Base-by-base conservation (phyloP, 345 rosid genomes). In the Murraya koenigii region DNA sequence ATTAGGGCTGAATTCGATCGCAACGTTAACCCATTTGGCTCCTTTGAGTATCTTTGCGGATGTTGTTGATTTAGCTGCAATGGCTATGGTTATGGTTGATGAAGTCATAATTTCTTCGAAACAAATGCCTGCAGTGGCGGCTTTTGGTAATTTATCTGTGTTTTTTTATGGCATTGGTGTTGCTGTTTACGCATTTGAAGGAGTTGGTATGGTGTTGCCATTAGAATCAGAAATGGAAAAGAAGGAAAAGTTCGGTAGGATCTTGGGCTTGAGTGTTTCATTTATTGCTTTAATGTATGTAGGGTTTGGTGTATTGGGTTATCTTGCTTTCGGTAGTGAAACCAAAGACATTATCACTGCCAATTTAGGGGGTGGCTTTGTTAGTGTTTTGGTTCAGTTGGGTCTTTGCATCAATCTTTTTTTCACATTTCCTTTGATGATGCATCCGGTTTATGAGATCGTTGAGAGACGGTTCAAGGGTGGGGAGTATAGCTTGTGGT, bases 21-120 rank as follows among this genome's bases (percentile, higher is more conserved):
- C 89, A 59, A 87, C 91, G 3, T 83, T 95, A 76, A 93, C 98
- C 73, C 93, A 93, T 81, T 75, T 92, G 84, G 98, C 98, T 7
- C 98, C 98, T 38, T 77, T 93, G 75, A 95, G 98, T 81, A 93
- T 95, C 14, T 92, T 95, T 75, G 97, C 98, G n/a, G 98, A 95
- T 78, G 60, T 93, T 39, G 90, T 93, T 64, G 98, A 93, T 84
- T 84, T 93, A 8, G 94, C 81, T 25, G 93, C 98, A 4, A 92
- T 90, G 92, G 93, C 82, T 15, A 88, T 92, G 22, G 97, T 90
- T 6, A 77, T 95, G 74, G 84, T 85, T 0, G 87, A 95, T 81
- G 97, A 92, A 66, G 66, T 87, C 26, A 23, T 84, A 30, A 82
- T 86, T 20, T 78, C 85, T 39, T 4, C 86, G 36, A 82, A 78